Evolutionary conservation across 2,329 filamentous ascomycete genomes (phyloP).

Genomic region (Aspergillus vadensis): DNA sequence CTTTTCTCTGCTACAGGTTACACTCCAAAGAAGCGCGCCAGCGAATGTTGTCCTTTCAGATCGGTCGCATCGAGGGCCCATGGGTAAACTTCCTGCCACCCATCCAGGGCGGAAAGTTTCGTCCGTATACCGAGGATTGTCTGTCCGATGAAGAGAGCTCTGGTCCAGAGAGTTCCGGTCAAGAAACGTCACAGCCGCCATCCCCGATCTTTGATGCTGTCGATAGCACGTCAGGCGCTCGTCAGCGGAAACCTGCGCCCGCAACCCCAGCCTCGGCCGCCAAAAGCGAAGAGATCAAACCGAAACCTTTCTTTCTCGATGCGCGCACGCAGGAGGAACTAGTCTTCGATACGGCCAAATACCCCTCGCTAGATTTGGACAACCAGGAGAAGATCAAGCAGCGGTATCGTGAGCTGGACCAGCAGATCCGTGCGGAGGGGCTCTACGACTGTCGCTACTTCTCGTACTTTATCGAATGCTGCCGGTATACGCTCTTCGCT

Average conservation of each 20-base stretch:
- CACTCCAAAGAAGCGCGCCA: slow-evolving; percentile 77
- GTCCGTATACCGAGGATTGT: slow-evolving; percentile 53
- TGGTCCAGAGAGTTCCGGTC: slow-evolving; percentile 51
- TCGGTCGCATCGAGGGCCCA: slow-evolving; percentile 75
- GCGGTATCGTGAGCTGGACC: slow-evolving; percentile 79
- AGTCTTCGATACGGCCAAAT: slow-evolving; percentile 73
- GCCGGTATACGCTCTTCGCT: slow-evolving; percentile 72
- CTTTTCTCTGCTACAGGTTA: slow-evolving; percentile 56
- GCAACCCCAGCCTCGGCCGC: slow-evolving; percentile 34
- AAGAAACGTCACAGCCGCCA: slow-evolving; percentile 56
- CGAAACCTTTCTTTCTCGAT: slow-evolving; percentile 67
- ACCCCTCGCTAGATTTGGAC: slow-evolving; percentile 71
- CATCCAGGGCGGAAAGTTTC: slow-evolving; percentile 84
- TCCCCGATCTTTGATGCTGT: slow-evolving; percentile 62
- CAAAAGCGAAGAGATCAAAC: slow-evolving; percentile 29
- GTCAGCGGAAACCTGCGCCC: slow-evolving; percentile 38
- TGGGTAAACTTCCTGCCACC: slow-evolving; percentile 91
- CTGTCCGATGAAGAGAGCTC: slow-evolving; percentile 34
- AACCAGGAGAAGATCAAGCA: slow-evolving; percentile 75
- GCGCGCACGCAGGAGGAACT: slow-evolving; percentile 73
- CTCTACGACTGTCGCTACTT: slow-evolving; percentile 83
- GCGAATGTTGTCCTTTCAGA: slow-evolving; percentile 78
- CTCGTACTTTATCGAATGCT: slow-evolving; percentile 73
- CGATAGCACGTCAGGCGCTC: slow-evolving; percentile 41
- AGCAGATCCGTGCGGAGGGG: slow-evolving; percentile 70